phyloP scores from a whole-genome alignment of 2,329 filamentous ascomycete genomes.

The Cryphonectria carpinicola region DNA sequence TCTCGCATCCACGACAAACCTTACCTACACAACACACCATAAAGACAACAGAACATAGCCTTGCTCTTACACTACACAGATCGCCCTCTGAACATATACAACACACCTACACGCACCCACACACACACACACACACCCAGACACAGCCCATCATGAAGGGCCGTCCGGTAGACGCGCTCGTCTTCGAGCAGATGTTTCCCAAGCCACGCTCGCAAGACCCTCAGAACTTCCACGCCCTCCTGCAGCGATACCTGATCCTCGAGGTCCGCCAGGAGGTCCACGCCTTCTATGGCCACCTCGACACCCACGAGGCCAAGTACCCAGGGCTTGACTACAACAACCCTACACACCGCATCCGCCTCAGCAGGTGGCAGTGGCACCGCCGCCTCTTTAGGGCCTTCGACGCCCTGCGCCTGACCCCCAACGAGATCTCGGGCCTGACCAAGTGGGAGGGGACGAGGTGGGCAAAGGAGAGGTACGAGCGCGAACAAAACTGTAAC shows the following conservation, averaged over 20 bases:
- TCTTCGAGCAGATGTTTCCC: constrained; percentile 76
- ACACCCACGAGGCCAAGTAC: constrained; percentile 80
- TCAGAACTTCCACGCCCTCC: constrained; percentile 69
- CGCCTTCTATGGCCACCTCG: constrained; percentile 77
- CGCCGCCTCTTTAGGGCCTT: constrained; percentile 76
- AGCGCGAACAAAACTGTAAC: constrained; percentile 71
- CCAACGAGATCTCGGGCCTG: constrained; percentile 69
- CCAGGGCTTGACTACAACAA: constrained; percentile 80
- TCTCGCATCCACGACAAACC: neutral
- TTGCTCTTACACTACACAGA: neutral
- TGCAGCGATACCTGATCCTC: constrained; percentile 72
- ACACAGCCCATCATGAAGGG: constrained; percentile 66
- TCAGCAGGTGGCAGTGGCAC: constrained; percentile 78
- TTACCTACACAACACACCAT: neutral
- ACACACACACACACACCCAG: neutral
- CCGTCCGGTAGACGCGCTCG: constrained; percentile 69
- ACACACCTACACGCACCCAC: neutral
- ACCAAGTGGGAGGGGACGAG: constrained; percentile 84
- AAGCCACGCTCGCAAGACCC: constrained; percentile 70
- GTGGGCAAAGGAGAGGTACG: constrained; percentile 81
- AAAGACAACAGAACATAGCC: neutral
- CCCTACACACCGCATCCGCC: constrained; percentile 73
- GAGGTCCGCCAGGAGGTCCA: constrained; percentile 81
- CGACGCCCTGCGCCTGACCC: constrained; percentile 69
- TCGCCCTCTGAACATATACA: neutral